phyloP scores from a whole-genome alignment of 2,329 filamentous ascomycete genomes.

The Botrytis galanthina region DNA sequence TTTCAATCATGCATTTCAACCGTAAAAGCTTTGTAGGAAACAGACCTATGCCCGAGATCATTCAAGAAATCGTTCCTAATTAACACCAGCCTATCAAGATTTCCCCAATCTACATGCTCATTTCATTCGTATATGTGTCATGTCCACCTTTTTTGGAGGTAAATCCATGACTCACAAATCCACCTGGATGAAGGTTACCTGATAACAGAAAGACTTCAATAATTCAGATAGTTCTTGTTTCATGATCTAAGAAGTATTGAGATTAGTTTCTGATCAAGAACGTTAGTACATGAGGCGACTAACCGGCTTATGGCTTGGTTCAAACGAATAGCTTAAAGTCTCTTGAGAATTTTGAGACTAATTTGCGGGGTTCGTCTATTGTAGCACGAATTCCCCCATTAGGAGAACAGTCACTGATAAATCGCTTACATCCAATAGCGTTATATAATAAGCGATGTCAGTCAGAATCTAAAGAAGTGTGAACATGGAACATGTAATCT shows the following conservation, averaged over 20 bases:
- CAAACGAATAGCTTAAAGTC: not conserved
- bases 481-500: not conserved
- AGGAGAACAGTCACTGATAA: not conserved
- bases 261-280: not conserved
- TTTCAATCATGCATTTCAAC: not conserved
- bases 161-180: not conserved
- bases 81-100: not conserved
- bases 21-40: not conserved
- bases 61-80: not conserved
- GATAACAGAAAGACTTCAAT: not conserved
- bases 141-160: rapidly evolving
- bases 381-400: not conserved
- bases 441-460: not conserved
- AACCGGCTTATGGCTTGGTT: not conserved
- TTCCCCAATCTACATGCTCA: not conserved
- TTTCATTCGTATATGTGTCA: not conserved
- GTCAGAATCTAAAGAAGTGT: not conserved
- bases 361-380: not conserved
- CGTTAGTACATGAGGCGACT: not conserved
- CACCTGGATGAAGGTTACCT: not conserved
- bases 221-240: not conserved
- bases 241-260: not conserved
- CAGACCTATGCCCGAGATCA: not conserved
- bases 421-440: not conserved
- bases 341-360: not conserved